These are phyloP conservation scores for Xylaria curta DNA, from an alignment of 495 filamentous ascomycete species.

Conservation along the genomic window DNA sequence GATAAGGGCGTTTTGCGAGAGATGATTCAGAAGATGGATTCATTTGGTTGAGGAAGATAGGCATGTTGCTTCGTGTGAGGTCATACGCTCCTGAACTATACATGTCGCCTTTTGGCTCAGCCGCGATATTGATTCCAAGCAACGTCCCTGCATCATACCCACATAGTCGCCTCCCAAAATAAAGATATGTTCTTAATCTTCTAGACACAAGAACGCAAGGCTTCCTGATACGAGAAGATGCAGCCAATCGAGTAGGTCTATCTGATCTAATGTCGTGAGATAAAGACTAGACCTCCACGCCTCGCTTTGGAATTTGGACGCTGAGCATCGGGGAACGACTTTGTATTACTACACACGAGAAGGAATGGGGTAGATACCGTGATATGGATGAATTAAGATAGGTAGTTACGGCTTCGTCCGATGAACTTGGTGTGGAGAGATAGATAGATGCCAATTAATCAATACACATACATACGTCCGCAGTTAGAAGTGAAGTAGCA, in stretches of 20 bases:
- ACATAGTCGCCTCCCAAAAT: background rate
- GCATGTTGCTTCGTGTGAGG: background rate
- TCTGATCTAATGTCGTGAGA: background rate
- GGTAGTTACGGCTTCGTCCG: background rate
- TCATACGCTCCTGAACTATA: background rate
- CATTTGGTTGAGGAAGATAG: background rate
- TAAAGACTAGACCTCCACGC: background rate
- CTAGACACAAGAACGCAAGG: background rate
- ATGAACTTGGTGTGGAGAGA: background rate
- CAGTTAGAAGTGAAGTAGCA: background rate
- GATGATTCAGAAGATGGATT: slow-evolving; percentile 37
- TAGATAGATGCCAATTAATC: background rate
- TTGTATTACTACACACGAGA: background rate
- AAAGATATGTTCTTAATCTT: background rate
- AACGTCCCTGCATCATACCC: background rate
- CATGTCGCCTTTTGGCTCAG: background rate
- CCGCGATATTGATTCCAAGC: background rate
- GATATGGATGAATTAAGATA: background rate
- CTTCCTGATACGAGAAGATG: background rate
- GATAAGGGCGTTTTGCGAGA: slow-evolving; percentile 46
- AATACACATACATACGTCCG: too few species aligned
- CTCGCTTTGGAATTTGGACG: background rate
- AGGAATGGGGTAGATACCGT: background rate
- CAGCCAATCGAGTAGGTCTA: background rate
- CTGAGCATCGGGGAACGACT: background rate